Evolutionary conservation across 2,329 filamentous ascomycete genomes (phyloP).

Genomic region (Phialocephala subalpina): DNA sequence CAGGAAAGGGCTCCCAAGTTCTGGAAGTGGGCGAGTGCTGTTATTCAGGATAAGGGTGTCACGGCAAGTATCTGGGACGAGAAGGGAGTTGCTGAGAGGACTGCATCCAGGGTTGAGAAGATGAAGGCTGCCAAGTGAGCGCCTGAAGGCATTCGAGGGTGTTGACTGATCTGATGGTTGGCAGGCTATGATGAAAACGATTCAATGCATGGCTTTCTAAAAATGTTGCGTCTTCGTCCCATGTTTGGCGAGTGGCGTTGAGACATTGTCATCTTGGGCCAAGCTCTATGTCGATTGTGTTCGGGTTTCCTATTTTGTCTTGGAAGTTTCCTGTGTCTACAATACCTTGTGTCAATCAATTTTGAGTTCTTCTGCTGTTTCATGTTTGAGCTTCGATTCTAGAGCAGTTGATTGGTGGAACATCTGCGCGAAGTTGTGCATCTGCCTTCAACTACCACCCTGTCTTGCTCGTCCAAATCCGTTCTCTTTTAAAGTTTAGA

Average conservation of each 20-base stretch:
- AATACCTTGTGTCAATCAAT: background rate
- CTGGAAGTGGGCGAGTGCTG: conserved; percentile 69
- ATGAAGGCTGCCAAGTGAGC: conserved; percentile 23
- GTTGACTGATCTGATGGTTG: conserved; percentile 14
- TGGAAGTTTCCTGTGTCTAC: background rate
- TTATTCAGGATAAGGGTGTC: conserved; percentile 71
- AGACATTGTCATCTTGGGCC: background rate
- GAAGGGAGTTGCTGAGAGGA: conserved; percentile 51
- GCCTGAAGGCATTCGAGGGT: background rate
- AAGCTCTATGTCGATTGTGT: background rate
- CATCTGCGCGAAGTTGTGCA: background rate
- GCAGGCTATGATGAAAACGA: conserved; percentile 18
- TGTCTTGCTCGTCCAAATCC: background rate
- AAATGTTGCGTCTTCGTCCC: background rate
- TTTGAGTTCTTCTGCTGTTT: background rate
- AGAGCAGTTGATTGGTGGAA: background rate
- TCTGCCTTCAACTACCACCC: background rate
- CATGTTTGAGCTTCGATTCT: background rate
- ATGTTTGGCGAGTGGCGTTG: background rate
- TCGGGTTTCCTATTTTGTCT: background rate
- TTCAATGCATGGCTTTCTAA: background rate
- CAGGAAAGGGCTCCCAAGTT: conserved; percentile 69
- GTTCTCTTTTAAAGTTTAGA: background rate
- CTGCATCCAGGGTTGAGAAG: conserved; percentile 51
- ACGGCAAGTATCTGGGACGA: conserved; percentile 65